Evolutionary conservation across 257 asterid species (phyloP), one percentile per base, ranked within the genome.

Genomic region (Craterostigma plantagineum): DNA sequence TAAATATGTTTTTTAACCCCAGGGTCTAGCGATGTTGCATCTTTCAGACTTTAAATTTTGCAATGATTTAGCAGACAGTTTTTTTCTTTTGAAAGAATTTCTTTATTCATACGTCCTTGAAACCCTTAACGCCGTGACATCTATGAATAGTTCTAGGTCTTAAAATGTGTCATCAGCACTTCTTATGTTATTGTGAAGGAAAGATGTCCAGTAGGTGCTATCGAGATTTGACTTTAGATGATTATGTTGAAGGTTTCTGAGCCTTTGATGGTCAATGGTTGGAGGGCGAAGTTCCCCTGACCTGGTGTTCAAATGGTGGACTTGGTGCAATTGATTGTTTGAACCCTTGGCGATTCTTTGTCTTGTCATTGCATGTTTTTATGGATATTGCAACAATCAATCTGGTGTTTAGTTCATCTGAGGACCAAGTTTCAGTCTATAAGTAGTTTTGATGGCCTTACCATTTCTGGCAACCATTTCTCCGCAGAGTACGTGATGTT

Each of bases 401-500:
- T 71, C 71, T 81, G 94, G 92, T 86, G 97, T 86, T 73, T 86
- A 14, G 7, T 42, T 42, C 46, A 10, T 42, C 27, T 42, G 46
- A 42, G 46, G 46, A 42, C 18, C 46, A 15, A 42, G 43, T 42
- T 42, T 42, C 46, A 12, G 46, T 42, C 2, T 23, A 23, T 42
- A 42, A 42, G 46, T 42, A 42, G 46, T 42, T 42, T 59, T 78
- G 95, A 87, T 81, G 97, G 95, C 83, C 97, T 87, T 81, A 81
- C 72, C 79, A 76, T 87, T 87, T 86, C 77, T 86, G 96, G 96
- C 72, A 80, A 81, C 76, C 79, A 64, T 82, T 87, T 82, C n/a
- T n/a, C 81, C 92, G 92, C 99, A 90, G 99, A 90, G 94, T 90
- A 67, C 94, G 96, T 12, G 91, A 83, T 57, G 99, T 90, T 92